Percentiles rank a stretch among this genome's conserved stretches.
Evolutionary conservation across 1,139 yeast species (phyloP).

Genomic region (Saccharomyces pastorianus): DNA sequence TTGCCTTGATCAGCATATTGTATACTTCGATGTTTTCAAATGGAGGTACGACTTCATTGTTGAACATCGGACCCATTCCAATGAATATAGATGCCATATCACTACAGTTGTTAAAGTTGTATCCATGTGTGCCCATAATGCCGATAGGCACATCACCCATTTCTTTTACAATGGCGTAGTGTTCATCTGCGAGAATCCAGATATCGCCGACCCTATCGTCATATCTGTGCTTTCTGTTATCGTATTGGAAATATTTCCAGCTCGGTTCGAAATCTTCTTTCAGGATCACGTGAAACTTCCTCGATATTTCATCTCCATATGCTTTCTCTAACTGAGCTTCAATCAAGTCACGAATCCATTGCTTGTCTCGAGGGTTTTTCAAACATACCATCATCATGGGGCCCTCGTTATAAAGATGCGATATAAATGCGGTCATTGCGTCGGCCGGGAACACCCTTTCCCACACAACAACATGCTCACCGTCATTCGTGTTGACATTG

Average conservation of each 20-base stretch:
- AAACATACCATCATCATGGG: constrained; percentile 12
- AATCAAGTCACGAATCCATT: neutral
- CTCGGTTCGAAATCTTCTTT: neutral
- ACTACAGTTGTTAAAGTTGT: constrained; percentile 56
- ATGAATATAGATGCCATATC: constrained; percentile 77
- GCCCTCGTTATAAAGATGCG: constrained; percentile 12
- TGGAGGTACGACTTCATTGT: constrained; percentile 43
- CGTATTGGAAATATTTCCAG: neutral
- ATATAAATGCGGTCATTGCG: constrained; percentile 5
- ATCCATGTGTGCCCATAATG: constrained; percentile 72
- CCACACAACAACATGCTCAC: constrained; percentile 12
- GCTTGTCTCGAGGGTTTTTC: constrained; percentile 2
- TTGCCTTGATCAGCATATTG: neutral
- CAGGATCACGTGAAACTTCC: neutral
- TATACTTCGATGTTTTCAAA: constrained; percentile 59
- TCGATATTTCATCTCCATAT: neutral
- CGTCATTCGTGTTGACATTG: constrained; percentile 15
- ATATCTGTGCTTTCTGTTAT: neutral
- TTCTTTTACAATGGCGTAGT: neutral
- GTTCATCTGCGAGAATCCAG: neutral
- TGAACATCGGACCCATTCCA: constrained; percentile 72
- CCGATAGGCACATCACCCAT: neutral
- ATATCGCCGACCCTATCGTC: neutral
- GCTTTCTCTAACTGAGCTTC: neutral
- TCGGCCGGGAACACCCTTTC: constrained; percentile 12